Conservation (phyloP, 1,139 yeast species). For the Scheffersomyces segobiensis region DNA sequence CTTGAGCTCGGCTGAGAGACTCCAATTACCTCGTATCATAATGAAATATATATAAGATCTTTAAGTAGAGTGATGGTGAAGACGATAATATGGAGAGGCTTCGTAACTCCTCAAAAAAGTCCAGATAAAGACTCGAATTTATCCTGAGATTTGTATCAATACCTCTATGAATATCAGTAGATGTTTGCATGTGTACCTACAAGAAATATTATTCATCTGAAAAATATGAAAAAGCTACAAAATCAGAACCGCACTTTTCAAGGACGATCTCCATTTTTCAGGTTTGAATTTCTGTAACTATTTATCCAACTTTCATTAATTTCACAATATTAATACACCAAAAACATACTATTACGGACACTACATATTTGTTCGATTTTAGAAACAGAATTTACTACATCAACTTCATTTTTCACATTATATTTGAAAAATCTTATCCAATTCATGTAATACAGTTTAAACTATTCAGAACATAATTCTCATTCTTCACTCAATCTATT, state of each 20-base stretch:
- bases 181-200: neutral
- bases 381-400: neutral
- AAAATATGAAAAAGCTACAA: too few species aligned
- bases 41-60: neutral
- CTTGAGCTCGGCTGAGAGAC: conserved; percentile 42
- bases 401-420: neutral
- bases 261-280: neutral
- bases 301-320: neutral
- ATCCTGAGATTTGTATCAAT: neutral
- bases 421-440: neutral
- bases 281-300: neutral
- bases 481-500: neutral
- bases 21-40: conserved; percentile 48
- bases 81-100: neutral
- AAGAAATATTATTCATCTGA: neutral
- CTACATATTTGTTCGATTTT: too few species aligned
- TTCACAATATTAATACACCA: neutral
- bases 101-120: too few species aligned
- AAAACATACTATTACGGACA: neutral
- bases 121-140: too few species aligned
- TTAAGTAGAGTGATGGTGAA: neutral
- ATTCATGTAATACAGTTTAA: too few species aligned
- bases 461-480: neutral
- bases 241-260: neutral
- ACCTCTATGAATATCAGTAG: neutral